Evolutionary conservation across 2,329 filamentous ascomycete genomes (phyloP).

Genomic region (Epichloe elymi): DNA sequence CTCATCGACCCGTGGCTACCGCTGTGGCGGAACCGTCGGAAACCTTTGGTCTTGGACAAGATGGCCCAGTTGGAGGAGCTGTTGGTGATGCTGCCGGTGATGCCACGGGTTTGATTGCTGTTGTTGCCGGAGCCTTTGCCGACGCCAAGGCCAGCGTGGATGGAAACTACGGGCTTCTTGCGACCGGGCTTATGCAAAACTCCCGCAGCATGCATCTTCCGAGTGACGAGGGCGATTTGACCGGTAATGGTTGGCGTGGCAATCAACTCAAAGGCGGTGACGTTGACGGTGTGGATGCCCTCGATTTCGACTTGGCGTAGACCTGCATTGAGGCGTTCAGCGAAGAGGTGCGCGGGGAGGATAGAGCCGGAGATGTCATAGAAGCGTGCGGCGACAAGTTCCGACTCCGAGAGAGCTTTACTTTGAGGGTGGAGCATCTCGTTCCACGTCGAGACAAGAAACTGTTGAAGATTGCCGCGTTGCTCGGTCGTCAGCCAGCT

Average conservation of each 20-base stretch:
- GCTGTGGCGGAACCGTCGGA: slow-evolving; percentile 4
- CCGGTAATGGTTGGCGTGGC: slow-evolving; percentile 34
- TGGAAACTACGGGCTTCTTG: slow-evolving; percentile 5
- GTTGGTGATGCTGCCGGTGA: too few relatives aligned
- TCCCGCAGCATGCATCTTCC: slow-evolving; percentile 13
- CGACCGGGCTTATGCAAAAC: slow-evolving; percentile 8
- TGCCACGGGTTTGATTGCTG: neutral
- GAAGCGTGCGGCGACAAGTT: slow-evolving; percentile 33
- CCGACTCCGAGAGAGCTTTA: slow-evolving; percentile 25
- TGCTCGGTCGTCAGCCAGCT: slow-evolving; percentile 26
- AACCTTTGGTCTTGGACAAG: slow-evolving; percentile 5
- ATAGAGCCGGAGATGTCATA: slow-evolving; percentile 38
- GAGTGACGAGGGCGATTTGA: slow-evolving; percentile 31
- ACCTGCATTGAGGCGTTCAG: slow-evolving; percentile 29
- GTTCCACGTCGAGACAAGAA: slow-evolving; percentile 32
- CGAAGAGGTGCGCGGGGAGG: slow-evolving; percentile 33
- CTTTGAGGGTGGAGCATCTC: slow-evolving; percentile 27
- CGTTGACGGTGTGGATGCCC: slow-evolving; percentile 23
- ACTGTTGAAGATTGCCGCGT: slow-evolving; percentile 25
- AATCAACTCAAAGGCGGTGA: slow-evolving; percentile 36
- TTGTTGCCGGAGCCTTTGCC: neutral
- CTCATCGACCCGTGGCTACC: slow-evolving; percentile 10
- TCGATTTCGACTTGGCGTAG: slow-evolving; percentile 24
- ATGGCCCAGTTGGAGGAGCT: slow-evolving; percentile 2
- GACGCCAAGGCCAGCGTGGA: neutral